Percentiles rank a stretch among this genome's conserved stretches.
Conservation (phyloP, 345 rosid genomes). For the Corchorus capsularis region DNA sequence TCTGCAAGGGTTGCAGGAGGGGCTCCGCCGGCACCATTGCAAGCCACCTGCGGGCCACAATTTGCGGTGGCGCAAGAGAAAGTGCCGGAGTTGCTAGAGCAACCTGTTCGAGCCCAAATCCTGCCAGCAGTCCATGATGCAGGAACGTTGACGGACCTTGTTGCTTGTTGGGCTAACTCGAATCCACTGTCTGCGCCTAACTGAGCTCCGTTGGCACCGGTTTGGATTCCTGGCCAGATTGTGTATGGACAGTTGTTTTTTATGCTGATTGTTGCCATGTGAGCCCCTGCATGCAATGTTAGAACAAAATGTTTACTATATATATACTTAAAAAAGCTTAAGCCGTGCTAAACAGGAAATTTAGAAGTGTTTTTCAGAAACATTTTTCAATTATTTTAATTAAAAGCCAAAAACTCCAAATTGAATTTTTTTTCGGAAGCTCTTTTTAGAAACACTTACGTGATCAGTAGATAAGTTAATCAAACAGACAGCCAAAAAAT, state of each 20-base stretch:
- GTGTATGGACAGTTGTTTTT: slow-evolving; percentile 50
- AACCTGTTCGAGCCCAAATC: slow-evolving; percentile 49
- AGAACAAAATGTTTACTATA: not conserved
- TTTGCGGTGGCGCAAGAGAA: slow-evolving; percentile 47
- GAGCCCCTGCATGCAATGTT: slow-evolving; percentile 10
- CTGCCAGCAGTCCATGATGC: slow-evolving; percentile 31
- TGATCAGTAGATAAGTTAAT: no score
- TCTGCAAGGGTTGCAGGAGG: slow-evolving; percentile 47
- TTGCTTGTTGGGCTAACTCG: slow-evolving; percentile 30
- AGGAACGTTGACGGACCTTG: slow-evolving; percentile 28
- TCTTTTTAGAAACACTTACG: no score
- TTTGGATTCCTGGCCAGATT: slow-evolving; percentile 45
- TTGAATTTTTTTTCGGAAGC: no score
- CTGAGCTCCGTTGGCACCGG: not conserved
- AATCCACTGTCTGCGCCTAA: slow-evolving; percentile 49
- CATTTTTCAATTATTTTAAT: no score
- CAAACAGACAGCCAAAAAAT: no score
- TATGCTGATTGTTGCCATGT: slow-evolving; percentile 32
- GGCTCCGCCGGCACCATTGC: slow-evolving; percentile 39
- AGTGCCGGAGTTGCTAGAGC: slow-evolving; percentile 36
- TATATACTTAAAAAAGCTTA: no score
- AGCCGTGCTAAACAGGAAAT: no score
- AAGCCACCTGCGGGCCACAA: slow-evolving; percentile 49
- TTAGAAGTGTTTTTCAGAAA: no score
- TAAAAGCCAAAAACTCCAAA: no score